Percentiles rank a stretch among this genome's conserved stretches.
Conservation (phyloP, 139 green algal genomes). For the Tetradesmus lagerheimii region DNA sequence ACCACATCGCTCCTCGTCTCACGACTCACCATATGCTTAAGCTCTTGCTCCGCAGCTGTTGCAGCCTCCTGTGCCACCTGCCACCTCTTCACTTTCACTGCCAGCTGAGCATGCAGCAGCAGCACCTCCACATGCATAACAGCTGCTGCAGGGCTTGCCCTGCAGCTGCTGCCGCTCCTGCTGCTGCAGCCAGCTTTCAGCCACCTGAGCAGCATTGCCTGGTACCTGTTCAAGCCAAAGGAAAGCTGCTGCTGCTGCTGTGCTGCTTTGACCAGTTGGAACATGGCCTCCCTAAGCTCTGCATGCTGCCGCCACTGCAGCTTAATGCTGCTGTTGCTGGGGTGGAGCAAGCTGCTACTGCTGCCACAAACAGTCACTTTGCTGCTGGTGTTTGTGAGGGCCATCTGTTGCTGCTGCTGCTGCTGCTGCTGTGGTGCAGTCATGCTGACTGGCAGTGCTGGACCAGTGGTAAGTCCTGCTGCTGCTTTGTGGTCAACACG, state of each 20-base stretch:
- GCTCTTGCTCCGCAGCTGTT: not conserved
- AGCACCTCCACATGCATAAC: not conserved
- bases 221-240: not conserved
- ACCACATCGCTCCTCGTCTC: not conserved
- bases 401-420: not conserved
- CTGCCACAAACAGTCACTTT: not conserved
- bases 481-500: not conserved
- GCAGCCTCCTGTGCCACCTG: not conserved
- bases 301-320: slow-evolving; percentile 6
- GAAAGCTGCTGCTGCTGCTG: not conserved
- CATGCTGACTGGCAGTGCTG: not conserved
- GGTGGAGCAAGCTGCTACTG: not conserved
- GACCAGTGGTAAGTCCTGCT: not conserved
- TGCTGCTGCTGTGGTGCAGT: slow-evolving; percentile 1
- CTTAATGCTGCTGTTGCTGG: not conserved
- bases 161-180: not conserved
- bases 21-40: not conserved
- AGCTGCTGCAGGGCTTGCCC: not conserved
- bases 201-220: not conserved
- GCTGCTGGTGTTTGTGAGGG: not conserved
- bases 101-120: not conserved
- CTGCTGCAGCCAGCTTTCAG: not conserved
- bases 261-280: not conserved
- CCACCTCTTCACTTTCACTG: slow-evolving; percentile 5
- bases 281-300: slow-evolving; percentile 6